Evolutionary conservation across 192 early-diverging fungal species (phyloP).

Genomic region (Phlyctochytrium arcticum): DNA sequence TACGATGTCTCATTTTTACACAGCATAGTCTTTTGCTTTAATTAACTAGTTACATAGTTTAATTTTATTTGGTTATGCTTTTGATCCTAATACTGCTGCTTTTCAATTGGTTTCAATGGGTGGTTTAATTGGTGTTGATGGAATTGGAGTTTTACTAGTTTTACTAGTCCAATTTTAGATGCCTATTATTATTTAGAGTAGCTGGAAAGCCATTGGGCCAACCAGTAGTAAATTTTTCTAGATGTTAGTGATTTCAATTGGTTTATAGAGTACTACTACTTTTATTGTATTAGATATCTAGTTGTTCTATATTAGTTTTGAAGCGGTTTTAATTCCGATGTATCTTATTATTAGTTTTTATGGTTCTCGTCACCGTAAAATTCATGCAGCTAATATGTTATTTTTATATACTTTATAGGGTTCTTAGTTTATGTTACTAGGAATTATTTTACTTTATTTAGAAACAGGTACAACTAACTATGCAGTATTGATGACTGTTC

Average conservation of each 20-base stretch:
- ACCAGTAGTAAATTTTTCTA: neutral
- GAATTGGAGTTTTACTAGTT: conserved; percentile 25
- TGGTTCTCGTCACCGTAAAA: conserved; percentile 60
- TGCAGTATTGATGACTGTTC: neutral
- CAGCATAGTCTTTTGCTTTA: neutral
- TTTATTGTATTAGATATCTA: conserved; percentile 40
- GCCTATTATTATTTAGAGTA: neutral
- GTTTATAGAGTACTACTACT: conserved; percentile 17
- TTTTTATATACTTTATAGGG: conserved; percentile 60
- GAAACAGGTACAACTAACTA: neutral
- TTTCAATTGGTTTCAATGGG: conserved; percentile 11
- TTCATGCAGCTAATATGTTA: conserved; percentile 55
- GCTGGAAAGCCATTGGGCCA: neutral
- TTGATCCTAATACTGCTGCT: conserved; percentile 16
- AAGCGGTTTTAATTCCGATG: conserved; percentile 55
- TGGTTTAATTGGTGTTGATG: conserved; percentile 47
- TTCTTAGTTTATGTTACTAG: conserved; percentile 65
- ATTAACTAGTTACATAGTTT: conserved; percentile 14
- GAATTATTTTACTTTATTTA: conserved; percentile 38
- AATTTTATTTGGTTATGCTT: conserved; percentile 15
- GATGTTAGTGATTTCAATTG: conserved; percentile 2
- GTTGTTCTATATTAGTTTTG: conserved; percentile 62
- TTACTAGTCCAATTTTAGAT: neutral
- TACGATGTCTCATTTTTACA: too few relatives aligned
- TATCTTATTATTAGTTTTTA: conserved; percentile 59